phyloP scores from a whole-genome alignment of 768 basidiomycete genomes.

The Floccularia luteovirens region DNA sequence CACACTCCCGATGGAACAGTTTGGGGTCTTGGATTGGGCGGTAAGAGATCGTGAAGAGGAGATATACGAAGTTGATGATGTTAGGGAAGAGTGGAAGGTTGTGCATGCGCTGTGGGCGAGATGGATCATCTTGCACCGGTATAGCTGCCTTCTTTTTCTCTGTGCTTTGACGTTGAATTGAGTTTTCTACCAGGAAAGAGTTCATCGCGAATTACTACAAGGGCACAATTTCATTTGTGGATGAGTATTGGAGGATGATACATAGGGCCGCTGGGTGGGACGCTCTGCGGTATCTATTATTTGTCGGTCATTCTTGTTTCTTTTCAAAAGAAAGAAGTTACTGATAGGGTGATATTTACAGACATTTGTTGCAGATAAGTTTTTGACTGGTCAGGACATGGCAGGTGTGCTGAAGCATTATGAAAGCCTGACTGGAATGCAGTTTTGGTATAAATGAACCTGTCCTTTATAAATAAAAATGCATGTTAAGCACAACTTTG shows the following conservation, averaged over 20 bases:
- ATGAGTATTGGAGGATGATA: conserved; percentile 59
- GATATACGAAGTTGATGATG: conserved; percentile 62
- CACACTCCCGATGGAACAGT: conserved; percentile 49
- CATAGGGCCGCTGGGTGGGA: conserved; percentile 62
- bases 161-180: background rate
- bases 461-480: no score
- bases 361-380: conserved; percentile 49
- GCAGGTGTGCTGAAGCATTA: conserved; percentile 45
- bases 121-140: conserved; percentile 66
- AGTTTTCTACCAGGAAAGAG: conserved; percentile 24
- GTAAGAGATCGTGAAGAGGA: conserved; percentile 72
- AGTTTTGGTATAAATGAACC: conserved; percentile 24
- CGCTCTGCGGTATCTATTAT: conserved; percentile 52
- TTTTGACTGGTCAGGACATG: conserved; percentile 43
- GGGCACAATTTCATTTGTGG: conserved; percentile 48
- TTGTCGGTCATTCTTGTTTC: conserved; percentile 30
- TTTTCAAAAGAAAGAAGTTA: background rate
- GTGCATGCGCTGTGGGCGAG: conserved; percentile 73
- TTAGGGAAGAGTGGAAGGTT: conserved; percentile 70
- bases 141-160: conserved; percentile 6
- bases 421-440: conserved; percentile 43
- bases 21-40: conserved; percentile 62
- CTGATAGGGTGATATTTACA: conserved; percentile 17
- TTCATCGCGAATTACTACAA: conserved; percentile 51
- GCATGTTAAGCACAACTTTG: no score